phyloP scores from a whole-genome alignment of 495 filamentous ascomycete species.

The Evernia prunastri region DNA sequence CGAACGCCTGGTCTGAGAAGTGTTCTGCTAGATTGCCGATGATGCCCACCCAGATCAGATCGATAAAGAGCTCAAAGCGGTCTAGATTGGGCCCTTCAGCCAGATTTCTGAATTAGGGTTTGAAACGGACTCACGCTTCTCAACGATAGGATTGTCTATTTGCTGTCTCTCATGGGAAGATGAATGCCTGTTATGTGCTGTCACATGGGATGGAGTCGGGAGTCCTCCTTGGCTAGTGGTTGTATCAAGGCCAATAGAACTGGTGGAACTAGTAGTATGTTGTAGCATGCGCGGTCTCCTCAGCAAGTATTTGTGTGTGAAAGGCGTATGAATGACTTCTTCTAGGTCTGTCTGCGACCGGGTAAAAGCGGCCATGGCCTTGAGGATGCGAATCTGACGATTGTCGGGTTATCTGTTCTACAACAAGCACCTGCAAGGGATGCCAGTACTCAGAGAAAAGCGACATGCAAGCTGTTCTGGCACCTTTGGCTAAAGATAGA shows the following conservation, averaged over 20 bases:
- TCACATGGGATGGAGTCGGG: not conserved
- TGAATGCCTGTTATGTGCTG: not conserved
- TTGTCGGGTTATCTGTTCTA: too few relatives aligned
- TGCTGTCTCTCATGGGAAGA: not conserved
- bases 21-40: slow-evolving; percentile 41
- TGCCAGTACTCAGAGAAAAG: not conserved
- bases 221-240: not conserved
- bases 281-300: not conserved
- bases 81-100: slow-evolving; percentile 21
- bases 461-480: not conserved
- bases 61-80: slow-evolving; percentile 46
- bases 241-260: not conserved
- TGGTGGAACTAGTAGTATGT: not conserved
- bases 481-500: too few relatives aligned
- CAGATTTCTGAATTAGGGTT: not conserved
- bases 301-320: not conserved
- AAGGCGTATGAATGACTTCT: not conserved
- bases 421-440: not conserved
- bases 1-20: slow-evolving; percentile 40
- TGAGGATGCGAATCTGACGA: too few relatives aligned
- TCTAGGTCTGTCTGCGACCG: not conserved
- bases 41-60: slow-evolving; percentile 42
- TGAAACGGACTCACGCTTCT: not conserved
- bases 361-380: not conserved
- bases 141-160: not conserved